Evolutionary conservation across 2,329 filamentous ascomycete genomes (phyloP).

Genomic region (Paecilomyces niveus): DNA sequence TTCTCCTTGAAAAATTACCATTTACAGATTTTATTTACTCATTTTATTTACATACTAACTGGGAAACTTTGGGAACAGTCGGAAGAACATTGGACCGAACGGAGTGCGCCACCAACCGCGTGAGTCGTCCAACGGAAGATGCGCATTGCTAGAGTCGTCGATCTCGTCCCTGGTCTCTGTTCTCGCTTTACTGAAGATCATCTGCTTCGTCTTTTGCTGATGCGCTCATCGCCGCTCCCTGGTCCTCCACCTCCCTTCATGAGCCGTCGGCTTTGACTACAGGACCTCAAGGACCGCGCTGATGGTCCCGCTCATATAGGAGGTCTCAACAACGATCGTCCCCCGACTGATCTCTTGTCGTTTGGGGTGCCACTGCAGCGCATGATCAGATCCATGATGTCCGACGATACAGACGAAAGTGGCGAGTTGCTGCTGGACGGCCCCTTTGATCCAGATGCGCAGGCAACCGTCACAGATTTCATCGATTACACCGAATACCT

Average conservation of each 20-base stretch:
- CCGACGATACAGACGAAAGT: conserved; percentile 35
- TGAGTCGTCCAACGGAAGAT: background rate
- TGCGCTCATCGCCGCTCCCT: background rate
- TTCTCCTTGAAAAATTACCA: too few relatives aligned
- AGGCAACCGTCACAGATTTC: conserved; percentile 60
- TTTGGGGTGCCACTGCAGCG: background rate
- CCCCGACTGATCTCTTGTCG: background rate
- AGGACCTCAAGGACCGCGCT: conserved; percentile 13
- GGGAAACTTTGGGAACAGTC: conserved; percentile 1
- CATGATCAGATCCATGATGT: conserved; percentile 20
- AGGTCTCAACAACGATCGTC: conserved; percentile 1
- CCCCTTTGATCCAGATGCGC: conserved; percentile 55
- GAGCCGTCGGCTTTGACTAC: conserved; percentile 10
- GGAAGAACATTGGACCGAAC: conserved; percentile 26
- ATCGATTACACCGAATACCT: conserved; percentile 65
- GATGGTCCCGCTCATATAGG: conserved; percentile 14
- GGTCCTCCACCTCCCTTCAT: background rate
- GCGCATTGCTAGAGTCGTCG: background rate
- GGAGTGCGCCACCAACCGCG: background rate
- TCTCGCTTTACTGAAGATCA: background rate
- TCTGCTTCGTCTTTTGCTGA: background rate
- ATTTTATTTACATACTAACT: background rate
- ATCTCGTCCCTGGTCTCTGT: background rate
- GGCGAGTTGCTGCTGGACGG: conserved; percentile 40
- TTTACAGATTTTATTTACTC: too few relatives aligned